Conservation (phyloP, 768 basidiomycete species). For the Austroboletus eburneus region DNA sequence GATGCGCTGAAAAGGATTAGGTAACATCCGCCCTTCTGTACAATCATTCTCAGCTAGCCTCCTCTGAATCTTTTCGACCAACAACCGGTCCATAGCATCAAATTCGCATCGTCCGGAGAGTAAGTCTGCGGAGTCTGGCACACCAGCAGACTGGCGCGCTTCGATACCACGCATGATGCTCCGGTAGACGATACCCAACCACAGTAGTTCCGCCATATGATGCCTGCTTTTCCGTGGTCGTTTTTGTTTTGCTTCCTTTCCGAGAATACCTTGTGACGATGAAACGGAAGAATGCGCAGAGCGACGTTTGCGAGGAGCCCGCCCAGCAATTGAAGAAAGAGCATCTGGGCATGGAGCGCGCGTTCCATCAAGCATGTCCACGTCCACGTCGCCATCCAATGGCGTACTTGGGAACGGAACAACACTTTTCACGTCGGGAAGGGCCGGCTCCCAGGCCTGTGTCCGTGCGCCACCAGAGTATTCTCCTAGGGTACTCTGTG, state of each 20-base stretch:
- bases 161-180: constrained; percentile 29
- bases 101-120: constrained; percentile 6
- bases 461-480: background rate
- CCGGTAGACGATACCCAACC: constrained; percentile 35
- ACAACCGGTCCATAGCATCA: constrained; percentile 30
- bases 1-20: constrained; percentile 19
- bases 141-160: constrained; percentile 5
- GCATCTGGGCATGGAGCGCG: constrained; percentile 2
- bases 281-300: constrained; percentile 31
- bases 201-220: constrained; percentile 33
- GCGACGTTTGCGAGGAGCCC: constrained; percentile 29
- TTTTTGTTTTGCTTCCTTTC: constrained; percentile 24
- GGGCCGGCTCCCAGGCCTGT: constrained; percentile 16
- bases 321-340: background rate
- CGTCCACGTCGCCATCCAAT: constrained; percentile 20
- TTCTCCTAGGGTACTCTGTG: constrained; percentile 12
- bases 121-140: constrained; percentile 3
- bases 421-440: constrained; percentile 28
- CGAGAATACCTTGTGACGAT: constrained; percentile 15
- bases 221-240: constrained; percentile 30
- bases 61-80: constrained; percentile 32
- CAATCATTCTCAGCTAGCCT: constrained; percentile 32
- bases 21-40: constrained; percentile 16
- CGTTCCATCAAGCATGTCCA: constrained; percentile 29
- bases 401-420: constrained; percentile 37